Evolutionary conservation across 78 protist species (phyloP), one percentile per base, ranked within the genome.

Genomic region (Cyanophora paradoxa): DNA sequence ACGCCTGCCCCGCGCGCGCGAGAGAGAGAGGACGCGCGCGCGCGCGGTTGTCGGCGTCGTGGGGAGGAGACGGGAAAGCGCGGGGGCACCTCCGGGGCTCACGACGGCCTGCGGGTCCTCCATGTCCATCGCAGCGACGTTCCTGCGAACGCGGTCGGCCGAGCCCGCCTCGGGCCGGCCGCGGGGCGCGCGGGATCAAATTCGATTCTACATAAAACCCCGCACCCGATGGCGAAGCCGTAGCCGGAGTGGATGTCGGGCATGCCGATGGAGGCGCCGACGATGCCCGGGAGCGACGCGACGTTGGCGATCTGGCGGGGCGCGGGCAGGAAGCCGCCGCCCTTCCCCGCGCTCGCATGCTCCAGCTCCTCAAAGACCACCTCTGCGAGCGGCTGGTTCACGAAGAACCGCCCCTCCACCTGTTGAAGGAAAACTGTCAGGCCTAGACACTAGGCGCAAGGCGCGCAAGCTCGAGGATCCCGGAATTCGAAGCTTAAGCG

Each of bases 171-270:
- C 93, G 20, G 92, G 93, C n/a, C n/a, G n/a, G n/a, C n/a, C n/a
- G n/a, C n/a, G n/a, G n/a, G n/a, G n/a, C 87, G 88, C 62, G 52
- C 86, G 92, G 19, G 87, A n/a, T n/a, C n/a, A n/a, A n/a, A n/a
- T n/a, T 42, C n/a, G n/a, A n/a, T 76, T 26, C 20, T 82, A 76
- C n/a, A 41, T 74, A 97, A 97, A 7, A 94, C 96, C 19, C 91
- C 95, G 59, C 82, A 86, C 44, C 98, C 98, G 42, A 94, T 94
- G 8, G 95, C 74, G 64, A 94, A 94, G 1, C 97, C 97, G 56
- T 85, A 89, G 37, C 95, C 95, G n/a, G 87, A 40, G 76, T 93
- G 95, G 36, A 83, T 72, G 62, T 94, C 96, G 5, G 96, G 96
- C 89, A 94, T 65, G 40, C 86, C 96, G 17, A 92, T 54, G n/a